Base-by-base conservation (phyloP, 345 rosid species). In the Linum tenue region DNA sequence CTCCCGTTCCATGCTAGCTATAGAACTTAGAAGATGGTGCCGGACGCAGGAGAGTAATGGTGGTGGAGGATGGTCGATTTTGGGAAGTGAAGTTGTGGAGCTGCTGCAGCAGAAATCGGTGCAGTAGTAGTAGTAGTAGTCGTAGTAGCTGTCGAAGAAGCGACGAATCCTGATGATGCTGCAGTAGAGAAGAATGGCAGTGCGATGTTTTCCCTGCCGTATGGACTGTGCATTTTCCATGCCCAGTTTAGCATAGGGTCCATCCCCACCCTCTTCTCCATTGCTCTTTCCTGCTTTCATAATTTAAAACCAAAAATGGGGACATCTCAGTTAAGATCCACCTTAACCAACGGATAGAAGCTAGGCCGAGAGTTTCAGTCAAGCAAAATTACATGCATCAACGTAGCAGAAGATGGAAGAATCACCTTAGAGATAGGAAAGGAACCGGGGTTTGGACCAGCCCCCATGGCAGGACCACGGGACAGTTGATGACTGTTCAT, bases 101-200 rank as follows among this genome's bases (percentile, higher is more conserved):
- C 61, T 43, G 87, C 78, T 17, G 70, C 53, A 9, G 12, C 53
- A 5, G 53, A 12, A 48, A 48, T 15, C 9, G 53, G 14, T 6
- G 53, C 9, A 9, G 3, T 48, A 48, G 53, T 12, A n/a, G n/a
- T n/a, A n/a, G n/a, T n/a, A 15, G 73, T 66, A 51, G 64, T 62
- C 59, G 73, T 67, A 63, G 86, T 48, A 15, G 73, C 64, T 42
- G 64, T 62, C 59, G 73, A 64, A 63, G 86, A 78, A 64, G 84
- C 73, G 44, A 85, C 72, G 96, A 92, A 92, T 92, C 99, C 97
- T 86, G 99, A 92, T 92, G 99, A 92, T 90, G 97, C 97, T 92
- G 97, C 99, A 67, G 69, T 57, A 50, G 84, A 67, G 68, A 83
- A 80, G 73, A 72, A 62, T 17, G 80, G 74, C 70, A 58, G 72